Conservation (phyloP, 1,284 basidiomycete species). For the Hemileia vastatrix region DNA sequence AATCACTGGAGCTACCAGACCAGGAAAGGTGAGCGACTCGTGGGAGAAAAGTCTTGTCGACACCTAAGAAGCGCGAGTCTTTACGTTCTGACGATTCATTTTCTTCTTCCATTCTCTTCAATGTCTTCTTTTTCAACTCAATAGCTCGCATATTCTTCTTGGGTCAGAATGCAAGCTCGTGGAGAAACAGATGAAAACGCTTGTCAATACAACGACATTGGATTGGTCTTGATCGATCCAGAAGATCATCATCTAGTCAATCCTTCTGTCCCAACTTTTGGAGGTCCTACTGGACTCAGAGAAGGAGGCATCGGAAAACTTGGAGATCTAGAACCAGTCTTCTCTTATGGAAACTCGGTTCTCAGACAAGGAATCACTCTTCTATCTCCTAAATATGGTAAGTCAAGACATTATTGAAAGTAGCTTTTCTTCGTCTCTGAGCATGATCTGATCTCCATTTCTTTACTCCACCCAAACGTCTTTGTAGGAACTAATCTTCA, state of each 20-base stretch:
- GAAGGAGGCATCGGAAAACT: conserved; percentile 11
- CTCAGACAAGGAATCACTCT: conserved; percentile 29
- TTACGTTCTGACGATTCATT: too few species aligned
- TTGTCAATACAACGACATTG: conserved; percentile 32
- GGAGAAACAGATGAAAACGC: conserved; percentile 29
- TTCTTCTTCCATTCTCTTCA: background rate
- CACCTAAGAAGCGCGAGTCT: too few species aligned
- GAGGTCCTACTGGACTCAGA: conserved; percentile 30
- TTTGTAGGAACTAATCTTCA: conserved; percentile 21
- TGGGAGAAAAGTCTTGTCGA: too few species aligned
- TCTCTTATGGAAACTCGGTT: conserved; percentile 34
- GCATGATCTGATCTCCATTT: too few species aligned
- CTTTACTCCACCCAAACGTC: too few species aligned
- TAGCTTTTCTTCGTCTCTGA: too few species aligned
- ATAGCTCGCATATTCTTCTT: conserved; percentile 28
- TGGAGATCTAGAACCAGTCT: conserved; percentile 26
- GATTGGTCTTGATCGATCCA: conserved; percentile 30
- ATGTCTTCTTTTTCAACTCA: background rate
- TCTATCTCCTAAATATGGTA: conserved; percentile 32
- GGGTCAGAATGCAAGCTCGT: conserved; percentile 30
- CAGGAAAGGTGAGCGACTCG: too few species aligned
- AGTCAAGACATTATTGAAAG: background rate
- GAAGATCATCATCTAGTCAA: conserved; percentile 31
- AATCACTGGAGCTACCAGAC: too few species aligned
- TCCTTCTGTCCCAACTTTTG: conserved; percentile 31